These are phyloP conservation scores for Dactylellina parvicollis DNA, from an alignment of 2,329 filamentous ascomycete genomes.

Conservation along the genomic window DNA sequence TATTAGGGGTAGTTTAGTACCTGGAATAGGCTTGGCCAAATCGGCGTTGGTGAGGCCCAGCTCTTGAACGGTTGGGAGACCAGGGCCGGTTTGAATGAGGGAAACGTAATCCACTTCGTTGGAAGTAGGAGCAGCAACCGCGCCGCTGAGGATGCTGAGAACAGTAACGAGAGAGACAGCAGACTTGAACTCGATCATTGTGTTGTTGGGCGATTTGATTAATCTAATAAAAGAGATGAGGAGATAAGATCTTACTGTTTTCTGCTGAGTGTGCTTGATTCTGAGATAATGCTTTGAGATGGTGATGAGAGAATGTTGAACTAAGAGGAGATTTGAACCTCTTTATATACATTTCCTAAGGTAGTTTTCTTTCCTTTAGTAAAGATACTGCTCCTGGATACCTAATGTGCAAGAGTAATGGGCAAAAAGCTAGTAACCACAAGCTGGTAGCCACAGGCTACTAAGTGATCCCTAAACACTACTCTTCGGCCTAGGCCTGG, in stretches of 20 bases:
- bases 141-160: conserved; percentile 36
- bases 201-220: conserved; percentile 22
- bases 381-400: too few relatives aligned
- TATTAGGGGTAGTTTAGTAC: conserved; percentile 4
- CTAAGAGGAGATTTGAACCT: neutral
- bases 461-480: too few relatives aligned
- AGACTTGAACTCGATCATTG: conserved; percentile 44
- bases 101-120: conserved; percentile 26
- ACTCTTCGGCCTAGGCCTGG: too few relatives aligned
- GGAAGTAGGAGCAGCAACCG: conserved; percentile 22
- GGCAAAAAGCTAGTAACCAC: too few relatives aligned
- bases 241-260: conserved; percentile 10
- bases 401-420: too few relatives aligned
- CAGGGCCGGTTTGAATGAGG: conserved; percentile 25
- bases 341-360: conserved; percentile 20
- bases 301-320: conserved; percentile 6
- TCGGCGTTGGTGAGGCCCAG: conserved; percentile 40
- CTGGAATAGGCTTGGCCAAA: conserved; percentile 35
- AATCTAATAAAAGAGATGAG: conserved; percentile 13
- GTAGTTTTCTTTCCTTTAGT: too few relatives aligned
- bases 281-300: conserved; percentile 12
- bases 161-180: conserved; percentile 22
- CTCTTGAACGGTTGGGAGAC: conserved; percentile 34
- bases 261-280: conserved; percentile 8
- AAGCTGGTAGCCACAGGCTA: too few relatives aligned